These are phyloP conservation scores for Phalaenopsis equestris DNA, from an alignment of 106 monocot species.

Conservation along the genomic window DNA sequence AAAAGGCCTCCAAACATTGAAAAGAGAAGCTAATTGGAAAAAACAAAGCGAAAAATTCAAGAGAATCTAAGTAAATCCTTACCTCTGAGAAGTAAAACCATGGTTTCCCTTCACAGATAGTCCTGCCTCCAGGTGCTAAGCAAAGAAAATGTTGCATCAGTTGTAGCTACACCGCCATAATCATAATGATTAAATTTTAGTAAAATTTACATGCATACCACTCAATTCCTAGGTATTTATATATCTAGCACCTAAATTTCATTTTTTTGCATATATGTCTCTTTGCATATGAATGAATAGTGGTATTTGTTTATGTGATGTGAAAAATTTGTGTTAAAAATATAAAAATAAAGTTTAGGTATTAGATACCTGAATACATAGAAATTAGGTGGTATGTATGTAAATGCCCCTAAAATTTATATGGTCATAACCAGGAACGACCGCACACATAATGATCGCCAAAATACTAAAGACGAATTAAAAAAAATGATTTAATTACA, in stretches of 20 bases:
- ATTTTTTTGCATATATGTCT: too few species aligned
- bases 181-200: too few species aligned
- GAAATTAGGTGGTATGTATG: too few species aligned
- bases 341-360: too few species aligned
- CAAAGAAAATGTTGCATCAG: conserved; percentile 5
- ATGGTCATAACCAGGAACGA: not conserved
- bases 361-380: too few species aligned
- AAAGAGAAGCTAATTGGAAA: not conserved
- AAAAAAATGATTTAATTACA: not conserved
- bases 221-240: too few species aligned
- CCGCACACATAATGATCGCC: not conserved
- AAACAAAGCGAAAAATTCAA: not conserved
- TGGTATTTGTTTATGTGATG: too few species aligned
- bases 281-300: too few species aligned
- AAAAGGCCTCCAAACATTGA: not conserved
- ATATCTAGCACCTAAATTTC: too few species aligned
- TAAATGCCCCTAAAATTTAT: not conserved
- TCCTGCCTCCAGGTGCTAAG: conserved; percentile 78
- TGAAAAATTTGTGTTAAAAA: too few species aligned
- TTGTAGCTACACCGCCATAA: not conserved
- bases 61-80: conserved; percentile 7
- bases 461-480: not conserved
- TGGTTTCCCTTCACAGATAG: conserved; percentile 53
- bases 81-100: conserved; percentile 66
- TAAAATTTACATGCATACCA: too few species aligned